Base-by-base conservation (phyloP, 352 stramenopile genomes). In the Globisporangium recalcitrans region DNA sequence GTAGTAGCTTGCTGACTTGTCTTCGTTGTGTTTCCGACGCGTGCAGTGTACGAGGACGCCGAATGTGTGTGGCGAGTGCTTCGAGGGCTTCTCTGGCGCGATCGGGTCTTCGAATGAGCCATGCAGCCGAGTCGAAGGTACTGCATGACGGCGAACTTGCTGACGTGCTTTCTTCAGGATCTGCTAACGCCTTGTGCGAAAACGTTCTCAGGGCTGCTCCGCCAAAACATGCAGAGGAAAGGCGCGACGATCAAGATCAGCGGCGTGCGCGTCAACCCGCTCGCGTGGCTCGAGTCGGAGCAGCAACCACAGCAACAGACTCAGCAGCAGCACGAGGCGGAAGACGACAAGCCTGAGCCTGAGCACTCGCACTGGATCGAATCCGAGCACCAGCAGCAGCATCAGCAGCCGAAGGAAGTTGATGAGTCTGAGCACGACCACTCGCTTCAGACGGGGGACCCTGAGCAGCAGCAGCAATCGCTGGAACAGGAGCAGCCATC, bases 11-110 rank as follows among this genome's bases (percentile, higher is more conserved):
- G 38, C 38, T 46, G 22, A 46, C 31, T 38, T 19, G 4, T 24
- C 29, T 8, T 42, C n/a, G n/a, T 44, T 36, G 13, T 42, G 11
- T 58, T 19, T 22, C 9, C 26, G 52, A 52, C 5, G 46, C 56
- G 16, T 51, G 47, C 27, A 87, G 71, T 91, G 82, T 53, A 75
- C 73, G 6, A 59, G 64, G 9, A 68, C 70, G 19, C 58, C 75
- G 3, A 87, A 91, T 36, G 58, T 87, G 1, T 93, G 84, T 53
- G 84, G 84, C 0, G 78, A 88, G n/a, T 93, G 84, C 56, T 64
- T 87, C 13, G 74, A 85, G 19, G 84, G 82, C 0, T 90, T 78
- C 52, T 22, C 65, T 11, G 77, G 76, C 2, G 36, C 53, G 0
- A 2, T 48, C 4, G 74, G 74, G 19, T 70, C 73, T 0, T 72